Evolutionary conservation across 2,329 filamentous ascomycete genomes (phyloP), one percentile per base, ranked within the genome.

Genomic region (Arthroderma sp.): DNA sequence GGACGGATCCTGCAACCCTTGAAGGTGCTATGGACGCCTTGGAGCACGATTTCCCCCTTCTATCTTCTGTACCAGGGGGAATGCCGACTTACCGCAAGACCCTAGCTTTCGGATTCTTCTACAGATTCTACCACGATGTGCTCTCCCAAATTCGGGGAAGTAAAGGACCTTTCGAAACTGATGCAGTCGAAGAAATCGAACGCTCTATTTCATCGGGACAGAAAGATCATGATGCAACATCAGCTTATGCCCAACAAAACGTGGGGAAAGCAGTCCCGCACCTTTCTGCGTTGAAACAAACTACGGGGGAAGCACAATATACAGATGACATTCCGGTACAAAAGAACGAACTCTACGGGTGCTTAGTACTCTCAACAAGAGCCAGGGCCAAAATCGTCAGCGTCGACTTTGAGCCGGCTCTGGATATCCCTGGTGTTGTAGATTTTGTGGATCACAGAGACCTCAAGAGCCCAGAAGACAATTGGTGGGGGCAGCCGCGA

Each of bases 71-170:
- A 0, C 91, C 89, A 0, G 91, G 91, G 52, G 91, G 91, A 33
- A 98, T 98, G 91, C 89, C 91, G 0, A 94, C 87, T 1, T 98
- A 96, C 59, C 74, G 91, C 29, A 94, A 91, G 60, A 85, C 87
- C 1, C 69, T 98, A 6, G 89, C 91, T 0, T 70, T 96, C 43
- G 82, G 88, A 2, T 94, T 98, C 72, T 96, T 96, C 66, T 96
- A 96, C 65, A 81, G 87, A 34, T 98, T 95, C 64, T 96, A 94
- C 59, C 85, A 96, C 56, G 89, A 96, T 50, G 75, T 89, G 0
- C 70, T 95, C 36, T 72, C 77, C 0, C 65, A 69, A 29, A 63
- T 74, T 8, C 58, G 68, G 28, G 59, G 70, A 31, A 68, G 69
- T 34, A 63, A 68, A 32, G 58, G 66, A 1, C 69, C 75, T 27